phyloP scores from a whole-genome alignment of 352 stramenopile genomes.

The Phytophthora multivora region DNA sequence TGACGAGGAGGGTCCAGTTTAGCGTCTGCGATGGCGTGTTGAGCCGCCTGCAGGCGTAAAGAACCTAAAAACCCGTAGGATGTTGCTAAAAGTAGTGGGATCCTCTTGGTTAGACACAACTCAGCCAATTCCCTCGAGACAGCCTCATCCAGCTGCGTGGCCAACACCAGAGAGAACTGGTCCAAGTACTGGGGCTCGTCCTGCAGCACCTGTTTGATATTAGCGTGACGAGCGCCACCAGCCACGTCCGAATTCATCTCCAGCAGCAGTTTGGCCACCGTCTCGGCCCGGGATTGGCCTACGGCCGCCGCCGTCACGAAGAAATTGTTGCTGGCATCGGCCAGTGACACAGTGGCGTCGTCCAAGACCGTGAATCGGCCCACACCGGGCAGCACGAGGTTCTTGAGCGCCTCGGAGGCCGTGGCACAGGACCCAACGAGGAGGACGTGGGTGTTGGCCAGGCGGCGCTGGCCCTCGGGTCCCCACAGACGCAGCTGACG shows the following conservation, averaged over 20 bases:
- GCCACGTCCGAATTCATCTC: conserved; percentile 97
- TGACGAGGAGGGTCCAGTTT: conserved; percentile 87
- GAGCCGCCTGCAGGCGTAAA: conserved; percentile 87
- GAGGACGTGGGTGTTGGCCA: conserved; percentile 90
- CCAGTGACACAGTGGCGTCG: conserved; percentile 71
- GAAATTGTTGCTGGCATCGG: conserved; percentile 94
- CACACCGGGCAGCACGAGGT: conserved; percentile 93
- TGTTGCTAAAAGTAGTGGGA: conserved; percentile 86
- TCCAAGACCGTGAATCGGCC: conserved; percentile 95
- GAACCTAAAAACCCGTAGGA: conserved; percentile 94
- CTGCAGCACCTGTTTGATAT: conserved; percentile 53
- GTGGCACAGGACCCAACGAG: conserved; percentile 92
- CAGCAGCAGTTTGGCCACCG: conserved; percentile 81
- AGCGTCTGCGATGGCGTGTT: conserved; percentile 89
- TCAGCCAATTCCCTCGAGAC: conserved; percentile 62
- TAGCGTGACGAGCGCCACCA: conserved; percentile 56
- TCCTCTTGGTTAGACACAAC: conserved; percentile 62
- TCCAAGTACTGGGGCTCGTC: conserved; percentile 63
- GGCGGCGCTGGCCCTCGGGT: conserved; percentile 90
- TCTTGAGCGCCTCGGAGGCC: conserved; percentile 98
- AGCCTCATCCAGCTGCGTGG: conserved; percentile 78
- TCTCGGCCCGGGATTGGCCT: conserved; percentile 77
- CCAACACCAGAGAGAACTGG: conserved; percentile 88
- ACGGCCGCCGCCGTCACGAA: conserved; percentile 80
- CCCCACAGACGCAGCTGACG: conserved; percentile 98